These are phyloP conservation scores for Nicotiana noctiflora DNA, from an alignment of 257 asterid genomes.

Conservation along the genomic window DNA sequence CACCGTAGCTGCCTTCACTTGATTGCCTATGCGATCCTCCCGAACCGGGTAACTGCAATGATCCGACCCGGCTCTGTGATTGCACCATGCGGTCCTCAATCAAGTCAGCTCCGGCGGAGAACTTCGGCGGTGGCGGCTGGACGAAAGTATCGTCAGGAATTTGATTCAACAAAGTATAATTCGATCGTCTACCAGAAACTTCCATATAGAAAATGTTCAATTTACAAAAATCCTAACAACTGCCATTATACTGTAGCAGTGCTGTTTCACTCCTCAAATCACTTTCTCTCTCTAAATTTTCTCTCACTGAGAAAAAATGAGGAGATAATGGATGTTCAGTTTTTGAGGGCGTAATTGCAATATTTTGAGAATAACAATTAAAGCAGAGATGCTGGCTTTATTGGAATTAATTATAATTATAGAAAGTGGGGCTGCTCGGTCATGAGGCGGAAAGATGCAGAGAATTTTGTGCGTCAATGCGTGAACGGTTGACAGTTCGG, in stretches of 20 bases:
- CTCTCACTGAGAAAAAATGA: constrained; percentile 17
- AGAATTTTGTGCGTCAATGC: background rate
- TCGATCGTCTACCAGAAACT: constrained; percentile 69
- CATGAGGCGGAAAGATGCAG: constrained; percentile 5
- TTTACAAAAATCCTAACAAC: constrained; percentile 24
- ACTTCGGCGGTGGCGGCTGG: constrained; percentile 38
- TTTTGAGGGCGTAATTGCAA: constrained; percentile 25
- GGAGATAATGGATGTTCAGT: constrained; percentile 19
- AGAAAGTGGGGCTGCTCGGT: background rate
- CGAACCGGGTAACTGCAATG: constrained; percentile 38
- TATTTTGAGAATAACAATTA: background rate
- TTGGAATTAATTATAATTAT: background rate
- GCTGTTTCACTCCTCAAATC: background rate
- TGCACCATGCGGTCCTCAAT: constrained; percentile 53
- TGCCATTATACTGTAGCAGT: constrained; percentile 28
- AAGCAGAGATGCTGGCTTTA: background rate
- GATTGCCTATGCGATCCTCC: constrained; percentile 79
- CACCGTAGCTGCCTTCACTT: constrained; percentile 91
- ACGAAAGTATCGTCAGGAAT: constrained; percentile 55
- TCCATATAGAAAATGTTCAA: constrained; percentile 40
- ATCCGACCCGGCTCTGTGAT: constrained; percentile 49
- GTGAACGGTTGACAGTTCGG: background rate
- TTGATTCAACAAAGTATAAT: constrained; percentile 60
- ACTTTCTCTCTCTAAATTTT: constrained; percentile 20
- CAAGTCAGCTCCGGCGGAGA: constrained; percentile 34